Evolutionary conservation across 1,284 basidiomycete species (phyloP).

Genomic region (Ganoderma lucidum): DNA sequence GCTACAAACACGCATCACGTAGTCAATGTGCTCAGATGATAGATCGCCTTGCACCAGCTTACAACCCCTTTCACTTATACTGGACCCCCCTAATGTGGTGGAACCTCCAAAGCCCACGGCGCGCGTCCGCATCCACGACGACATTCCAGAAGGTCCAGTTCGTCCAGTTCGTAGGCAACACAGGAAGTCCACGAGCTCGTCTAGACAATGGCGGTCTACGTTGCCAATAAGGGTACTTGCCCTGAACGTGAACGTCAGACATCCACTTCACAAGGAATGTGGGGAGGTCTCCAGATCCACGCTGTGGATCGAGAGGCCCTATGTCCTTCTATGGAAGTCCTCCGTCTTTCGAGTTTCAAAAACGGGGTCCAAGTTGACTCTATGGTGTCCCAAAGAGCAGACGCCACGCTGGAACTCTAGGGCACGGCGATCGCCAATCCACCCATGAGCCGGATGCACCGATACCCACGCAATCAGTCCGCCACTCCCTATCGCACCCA

Average conservation of each 20-base stretch:
- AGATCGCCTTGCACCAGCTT: no score
- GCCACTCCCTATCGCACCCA: constrained; percentile 18
- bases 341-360: not conserved
- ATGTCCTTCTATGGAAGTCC: not conserved
- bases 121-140: no score
- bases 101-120: no score
- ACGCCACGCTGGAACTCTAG: not conserved
- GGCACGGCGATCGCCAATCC: not conserved
- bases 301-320: not conserved
- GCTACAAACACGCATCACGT: no score
- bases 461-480: not conserved
- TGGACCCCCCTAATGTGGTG: no score
- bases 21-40: no score
- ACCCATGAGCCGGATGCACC: not conserved
- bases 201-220: not conserved
- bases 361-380: not conserved
- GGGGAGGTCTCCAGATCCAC: not conserved
- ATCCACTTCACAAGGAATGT: not conserved
- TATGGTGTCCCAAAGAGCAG: not conserved
- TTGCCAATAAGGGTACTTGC: not conserved
- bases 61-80: no score
- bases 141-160: not conserved
- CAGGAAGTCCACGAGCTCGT: no score
- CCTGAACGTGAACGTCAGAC: not conserved
- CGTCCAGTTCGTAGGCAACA: no score